Evolutionary conservation across 768 basidiomycete species (phyloP).

Genomic region (Suillus ampliporus): DNA sequence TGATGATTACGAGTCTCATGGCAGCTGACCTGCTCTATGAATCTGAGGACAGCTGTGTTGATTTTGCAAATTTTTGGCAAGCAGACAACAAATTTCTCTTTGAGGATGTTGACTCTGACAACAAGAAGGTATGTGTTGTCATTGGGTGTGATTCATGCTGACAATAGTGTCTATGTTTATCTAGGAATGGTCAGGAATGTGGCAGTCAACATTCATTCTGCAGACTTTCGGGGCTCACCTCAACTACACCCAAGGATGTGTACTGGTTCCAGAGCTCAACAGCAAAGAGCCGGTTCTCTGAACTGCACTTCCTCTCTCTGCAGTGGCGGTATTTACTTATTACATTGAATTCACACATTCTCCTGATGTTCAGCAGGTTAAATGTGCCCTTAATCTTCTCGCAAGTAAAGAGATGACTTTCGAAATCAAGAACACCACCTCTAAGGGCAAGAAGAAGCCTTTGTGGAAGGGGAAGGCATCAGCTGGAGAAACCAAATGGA

Average conservation of each 20-base stretch:
- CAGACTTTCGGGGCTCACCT: constrained; percentile 8
- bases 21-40: too few species aligned
- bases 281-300: background rate
- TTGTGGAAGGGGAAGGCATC: background rate
- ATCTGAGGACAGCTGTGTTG: too few species aligned
- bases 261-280: background rate
- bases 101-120: too few species aligned
- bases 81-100: too few species aligned
- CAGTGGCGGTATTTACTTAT: constrained; percentile 2
- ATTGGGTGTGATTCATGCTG: too few species aligned
- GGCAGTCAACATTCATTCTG: constrained; percentile 8
- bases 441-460: background rate
- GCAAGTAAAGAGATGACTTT: background rate
- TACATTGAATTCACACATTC: background rate
- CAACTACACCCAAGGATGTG: constrained; percentile 13
- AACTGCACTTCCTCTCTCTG: constrained; percentile 1
- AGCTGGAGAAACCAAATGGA: background rate
- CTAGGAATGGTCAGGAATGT: too few species aligned
- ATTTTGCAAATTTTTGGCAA: too few species aligned
- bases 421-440: background rate
- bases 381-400: too few species aligned
- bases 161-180: too few species aligned
- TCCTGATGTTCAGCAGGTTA: background rate
- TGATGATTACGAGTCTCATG: too few species aligned
- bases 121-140: too few species aligned